A percentile compares a stretch with the other conserved stretches of the same genome.
These are phyloP conservation scores for Kuraishia ogatae DNA, from an alignment of 805 yeast genomes.

Conservation along the genomic window DNA sequence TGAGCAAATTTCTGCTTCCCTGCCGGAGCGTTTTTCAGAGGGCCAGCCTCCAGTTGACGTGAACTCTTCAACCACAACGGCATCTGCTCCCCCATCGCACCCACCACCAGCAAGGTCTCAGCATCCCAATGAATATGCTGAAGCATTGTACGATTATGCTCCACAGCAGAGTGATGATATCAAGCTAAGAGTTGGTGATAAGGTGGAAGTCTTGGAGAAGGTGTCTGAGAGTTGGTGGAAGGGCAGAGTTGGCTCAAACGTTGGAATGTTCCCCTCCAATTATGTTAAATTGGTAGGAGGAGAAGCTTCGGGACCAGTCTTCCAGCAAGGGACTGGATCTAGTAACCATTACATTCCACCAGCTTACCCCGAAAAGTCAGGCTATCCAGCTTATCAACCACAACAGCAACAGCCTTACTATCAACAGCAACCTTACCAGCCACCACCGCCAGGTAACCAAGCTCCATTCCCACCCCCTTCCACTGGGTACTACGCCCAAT, in stretches of 20 bases:
- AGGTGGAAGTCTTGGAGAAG: slow-evolving; percentile 54
- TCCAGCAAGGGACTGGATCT: slow-evolving; percentile 10
- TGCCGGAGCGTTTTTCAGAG: slow-evolving; percentile 51
- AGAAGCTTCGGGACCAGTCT: slow-evolving; percentile 1
- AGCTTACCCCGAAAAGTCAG: slow-evolving; percentile 10
- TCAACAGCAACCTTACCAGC: slow-evolving; percentile 5
- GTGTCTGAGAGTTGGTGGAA: slow-evolving; percentile 88
- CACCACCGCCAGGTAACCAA: slow-evolving; percentile 9
- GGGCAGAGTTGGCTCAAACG: slow-evolving; percentile 50
- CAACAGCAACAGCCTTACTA: slow-evolving; percentile 6
- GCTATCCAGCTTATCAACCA: slow-evolving; percentile 3
- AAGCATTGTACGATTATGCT: slow-evolving; percentile 66
- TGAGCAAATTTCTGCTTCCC: slow-evolving; percentile 35
- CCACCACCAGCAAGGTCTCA: background rate
- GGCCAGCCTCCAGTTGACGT: slow-evolving; percentile 24
- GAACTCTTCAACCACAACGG: background rate
- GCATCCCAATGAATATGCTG: slow-evolving; percentile 31
- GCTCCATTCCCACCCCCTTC: slow-evolving; percentile 1
- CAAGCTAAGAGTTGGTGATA: slow-evolving; percentile 55
- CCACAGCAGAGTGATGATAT: slow-evolving; percentile 77
- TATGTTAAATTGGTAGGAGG: slow-evolving; percentile 46
- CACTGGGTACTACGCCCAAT: slow-evolving; percentile 12
- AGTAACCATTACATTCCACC: slow-evolving; percentile 15
- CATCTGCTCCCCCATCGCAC: background rate
- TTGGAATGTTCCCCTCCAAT: slow-evolving; percentile 87